These are phyloP conservation scores for Pleurotus ostreatus DNA, from an alignment of 768 basidiomycete genomes.

Conservation along the genomic window DNA sequence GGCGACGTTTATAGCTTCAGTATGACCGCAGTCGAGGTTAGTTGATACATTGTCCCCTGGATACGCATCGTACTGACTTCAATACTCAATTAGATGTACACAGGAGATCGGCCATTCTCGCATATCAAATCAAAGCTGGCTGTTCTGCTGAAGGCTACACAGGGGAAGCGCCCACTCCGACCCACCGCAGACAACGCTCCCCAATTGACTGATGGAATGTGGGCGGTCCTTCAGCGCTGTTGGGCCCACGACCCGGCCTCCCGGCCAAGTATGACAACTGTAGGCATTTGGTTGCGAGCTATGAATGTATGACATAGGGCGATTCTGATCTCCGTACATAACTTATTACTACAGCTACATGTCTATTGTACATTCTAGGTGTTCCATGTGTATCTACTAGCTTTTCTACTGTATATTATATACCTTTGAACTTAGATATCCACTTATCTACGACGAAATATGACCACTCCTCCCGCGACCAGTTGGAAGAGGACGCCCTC, in stretches of 20 bases:
- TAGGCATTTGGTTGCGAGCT: background rate
- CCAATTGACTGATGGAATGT: background rate
- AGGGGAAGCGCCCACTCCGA: background rate
- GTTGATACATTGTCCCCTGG: background rate
- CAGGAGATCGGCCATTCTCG: conserved; percentile 1
- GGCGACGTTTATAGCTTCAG: conserved; percentile 1
- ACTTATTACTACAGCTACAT: no score
- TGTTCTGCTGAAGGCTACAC: background rate
- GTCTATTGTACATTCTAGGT: no score
- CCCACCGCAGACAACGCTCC: background rate
- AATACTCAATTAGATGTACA: background rate
- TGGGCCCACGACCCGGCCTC: conserved; percentile 1
- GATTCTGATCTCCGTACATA: no score
- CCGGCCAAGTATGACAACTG: conserved; percentile 2
- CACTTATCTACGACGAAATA: background rate
- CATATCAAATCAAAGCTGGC: background rate
- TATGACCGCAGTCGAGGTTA: conserved; percentile 2
- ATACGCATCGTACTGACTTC: background rate
- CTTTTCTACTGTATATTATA: background rate
- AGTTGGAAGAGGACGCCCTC: background rate
- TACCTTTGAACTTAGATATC: background rate
- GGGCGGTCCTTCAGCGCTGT: background rate
- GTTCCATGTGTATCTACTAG: background rate
- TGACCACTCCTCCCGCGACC: background rate
- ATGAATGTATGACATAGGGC: no score